Percentiles rank a stretch among this genome's conserved stretches.
phyloP scores from a whole-genome alignment of 768 basidiomycete genomes.

The Hygrophorus russula region DNA sequence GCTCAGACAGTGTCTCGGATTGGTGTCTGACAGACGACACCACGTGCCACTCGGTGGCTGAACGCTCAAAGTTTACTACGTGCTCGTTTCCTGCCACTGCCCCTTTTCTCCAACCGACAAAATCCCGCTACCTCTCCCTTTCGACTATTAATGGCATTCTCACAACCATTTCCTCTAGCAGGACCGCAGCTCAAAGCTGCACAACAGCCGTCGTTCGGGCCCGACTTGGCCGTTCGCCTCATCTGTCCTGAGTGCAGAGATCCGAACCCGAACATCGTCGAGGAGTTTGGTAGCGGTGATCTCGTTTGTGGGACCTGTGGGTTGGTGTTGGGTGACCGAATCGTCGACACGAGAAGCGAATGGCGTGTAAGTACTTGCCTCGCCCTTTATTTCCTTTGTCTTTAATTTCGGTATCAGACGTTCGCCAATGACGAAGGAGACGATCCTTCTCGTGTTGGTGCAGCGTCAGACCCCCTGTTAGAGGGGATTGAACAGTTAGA shows the following conservation, averaged over 20 bases:
- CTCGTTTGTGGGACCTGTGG: conserved; percentile 92
- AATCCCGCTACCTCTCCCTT: conserved; percentile 11
- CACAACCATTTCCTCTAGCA: conserved; percentile 75
- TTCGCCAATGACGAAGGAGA: conserved; percentile 99
- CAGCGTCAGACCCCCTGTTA: conserved; percentile 84
- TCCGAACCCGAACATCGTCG: conserved; percentile 88
- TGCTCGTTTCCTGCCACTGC: no score
- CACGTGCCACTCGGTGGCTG: no score
- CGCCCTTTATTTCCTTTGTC: conserved; percentile 7
- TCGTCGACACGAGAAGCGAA: conserved; percentile 97
- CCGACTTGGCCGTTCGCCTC: conserved; percentile 78
- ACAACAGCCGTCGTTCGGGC: conserved; percentile 54
- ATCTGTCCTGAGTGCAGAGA: conserved; percentile 95
- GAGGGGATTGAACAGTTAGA: conserved; percentile 93
- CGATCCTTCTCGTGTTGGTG: conserved; percentile 99
- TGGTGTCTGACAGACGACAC: conserved; percentile 2
- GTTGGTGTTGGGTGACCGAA: conserved; percentile 88
- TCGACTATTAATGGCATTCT: conserved; percentile 44
- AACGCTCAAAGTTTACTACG: no score
- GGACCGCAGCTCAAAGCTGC: conserved; percentile 40
- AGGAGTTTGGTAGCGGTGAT: conserved; percentile 97
- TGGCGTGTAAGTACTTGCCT: conserved; percentile 64
- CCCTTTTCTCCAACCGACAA: conserved; percentile 12
- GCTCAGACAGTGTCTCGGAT: no score
- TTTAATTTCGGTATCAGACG: conserved; percentile 42